phyloP scores from a whole-genome alignment of 805 yeast species.

The Maudiozyma bulderi region DNA sequence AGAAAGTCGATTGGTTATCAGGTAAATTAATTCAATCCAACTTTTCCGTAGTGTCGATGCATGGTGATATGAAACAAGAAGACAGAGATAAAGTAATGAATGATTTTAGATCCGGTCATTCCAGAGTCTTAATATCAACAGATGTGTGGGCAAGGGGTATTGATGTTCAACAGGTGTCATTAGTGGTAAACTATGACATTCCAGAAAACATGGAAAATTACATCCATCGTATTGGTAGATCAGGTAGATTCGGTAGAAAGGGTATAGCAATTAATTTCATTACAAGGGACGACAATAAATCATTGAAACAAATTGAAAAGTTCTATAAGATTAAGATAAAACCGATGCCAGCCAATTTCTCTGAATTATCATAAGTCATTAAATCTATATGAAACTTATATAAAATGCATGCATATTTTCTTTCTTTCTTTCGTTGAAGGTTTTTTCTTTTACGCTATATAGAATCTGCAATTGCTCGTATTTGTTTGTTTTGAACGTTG shows the following conservation, averaged over 20 bases:
- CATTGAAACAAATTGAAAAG: constrained; percentile 77
- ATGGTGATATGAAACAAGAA: constrained; percentile 89
- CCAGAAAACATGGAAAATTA: constrained; percentile 88
- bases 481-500: constrained; percentile 21
- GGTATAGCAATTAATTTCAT: constrained; percentile 95
- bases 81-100: constrained; percentile 93
- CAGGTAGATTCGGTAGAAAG: constrained; percentile 97
- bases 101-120: constrained; percentile 89
- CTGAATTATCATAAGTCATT: constrained; percentile 32
- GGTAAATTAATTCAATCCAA: constrained; percentile 63
- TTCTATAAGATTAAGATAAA: constrained; percentile 83
- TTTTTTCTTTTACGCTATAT: constrained; percentile 3
- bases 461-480: constrained; percentile 15
- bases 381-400: not conserved
- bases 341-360: constrained; percentile 80
- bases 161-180: constrained; percentile 93
- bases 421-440: not conserved
- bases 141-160: constrained; percentile 97
- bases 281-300: constrained; percentile 65
- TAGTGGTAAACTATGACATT: constrained; percentile 88
- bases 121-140: constrained; percentile 86
- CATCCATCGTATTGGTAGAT: constrained; percentile 95
- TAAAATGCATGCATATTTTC: not conserved
- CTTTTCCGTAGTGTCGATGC: constrained; percentile 91
- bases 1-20: constrained; percentile 85